A percentile compares a stretch with the other conserved stretches of the same genome.
phyloP scores from a whole-genome alignment of 2,329 filamentous ascomycete species.

The Venturia asperata region DNA sequence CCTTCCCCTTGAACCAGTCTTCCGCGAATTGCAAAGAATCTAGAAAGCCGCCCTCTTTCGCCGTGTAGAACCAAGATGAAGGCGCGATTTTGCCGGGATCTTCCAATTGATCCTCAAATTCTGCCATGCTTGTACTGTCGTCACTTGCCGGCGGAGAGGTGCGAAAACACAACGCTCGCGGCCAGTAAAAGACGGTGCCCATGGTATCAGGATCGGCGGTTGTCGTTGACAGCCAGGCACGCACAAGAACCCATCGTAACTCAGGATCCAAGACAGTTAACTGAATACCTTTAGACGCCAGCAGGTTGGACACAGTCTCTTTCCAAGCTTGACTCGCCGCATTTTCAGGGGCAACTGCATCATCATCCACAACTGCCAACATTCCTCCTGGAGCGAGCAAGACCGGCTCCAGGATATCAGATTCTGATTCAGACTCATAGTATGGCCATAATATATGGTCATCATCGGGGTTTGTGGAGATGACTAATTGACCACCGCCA shows the following conservation, averaged over 20 bases:
- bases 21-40: slow-evolving; percentile 19
- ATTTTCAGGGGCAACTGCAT: neutral
- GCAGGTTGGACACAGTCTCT: neutral
- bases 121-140: neutral
- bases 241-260: slow-evolving; percentile 4
- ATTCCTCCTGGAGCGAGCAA: slow-evolving; percentile 9
- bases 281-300: slow-evolving; percentile 10
- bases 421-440: neutral
- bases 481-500: slow-evolving; percentile 15
- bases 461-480: slow-evolving; percentile 3
- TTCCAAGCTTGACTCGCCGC: slow-evolving; percentile 8
- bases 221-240: neutral
- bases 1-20: slow-evolving; percentile 18
- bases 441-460: slow-evolving; percentile 5
- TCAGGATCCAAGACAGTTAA: neutral
- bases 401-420: neutral
- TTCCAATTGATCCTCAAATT: neutral
- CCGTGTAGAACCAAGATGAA: slow-evolving; percentile 14
- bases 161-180: slow-evolving; percentile 9
- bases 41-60: slow-evolving; percentile 15
- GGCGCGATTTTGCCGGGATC: neutral
- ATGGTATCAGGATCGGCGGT: neutral
- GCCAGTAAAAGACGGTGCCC: slow-evolving; percentile 15
- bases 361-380: slow-evolving; percentile 2
- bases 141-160: neutral